Base-by-base conservation (phyloP, 169 alveolate genomes). In the Eimeria nieschulzi region DNA sequence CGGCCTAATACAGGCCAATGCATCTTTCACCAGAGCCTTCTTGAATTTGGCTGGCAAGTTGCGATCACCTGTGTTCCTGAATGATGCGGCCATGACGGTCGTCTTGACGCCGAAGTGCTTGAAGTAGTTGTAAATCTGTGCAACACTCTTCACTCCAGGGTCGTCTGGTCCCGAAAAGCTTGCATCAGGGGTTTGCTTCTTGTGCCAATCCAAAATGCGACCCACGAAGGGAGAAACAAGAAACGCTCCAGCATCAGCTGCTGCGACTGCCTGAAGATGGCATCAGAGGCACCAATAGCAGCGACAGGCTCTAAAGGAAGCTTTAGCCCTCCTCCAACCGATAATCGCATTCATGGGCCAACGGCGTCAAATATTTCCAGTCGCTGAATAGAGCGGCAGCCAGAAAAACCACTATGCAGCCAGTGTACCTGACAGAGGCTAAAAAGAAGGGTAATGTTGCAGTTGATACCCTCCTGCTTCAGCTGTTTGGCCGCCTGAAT, bases 201-300 rank as follows among this genome's bases (percentile, higher is more conserved):
- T 95, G 85, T 95, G 92, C 97, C 97, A 97, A 91, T 97, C 98
- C 54, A 96, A 85, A 39, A 97, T 96, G 54, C 98, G 94, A 0
- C 98, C 98, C 9, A 96, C 98, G 85, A 96, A 97, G 23, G 98
- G 98, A 54, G 97, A 95, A 64, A 97, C 95, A 15, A 96, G 93
- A 56, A 93, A 93, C 15, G 95, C 98, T 56, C 95, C 95, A 53
- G 98, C 98, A 64, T 97, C 97, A 55, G 97, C 97, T 63, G 97
- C 95, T 0, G 97, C 98, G 9, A 95, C 94, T 1, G 98, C 98
- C 92, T 97, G 95, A 66, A n/a, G 23, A n/a, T 13, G 13, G 25
- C 17, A 66, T 7, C 73, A 66, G 10, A 33, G 46, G 46, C 64
- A 55, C 23, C 70, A 91, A 70, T 59, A 71, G 53, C 17, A 23